Evolutionary conservation across 2,329 filamentous ascomycete genomes (phyloP).

Genomic region (Phymatotrichopsis omnivora): DNA sequence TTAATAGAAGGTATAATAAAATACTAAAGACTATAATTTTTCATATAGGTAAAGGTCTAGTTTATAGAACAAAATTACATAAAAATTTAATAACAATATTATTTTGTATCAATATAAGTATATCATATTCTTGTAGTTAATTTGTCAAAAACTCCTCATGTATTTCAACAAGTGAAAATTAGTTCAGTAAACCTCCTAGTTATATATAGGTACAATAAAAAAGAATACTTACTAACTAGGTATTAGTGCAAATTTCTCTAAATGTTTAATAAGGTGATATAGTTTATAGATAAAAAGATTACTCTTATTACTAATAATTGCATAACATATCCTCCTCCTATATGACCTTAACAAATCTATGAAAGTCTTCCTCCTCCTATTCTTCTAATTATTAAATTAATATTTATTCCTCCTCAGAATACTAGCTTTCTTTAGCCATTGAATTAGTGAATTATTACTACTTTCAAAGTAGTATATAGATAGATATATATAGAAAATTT

Average conservation of each 20-base stretch:
- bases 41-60: no score
- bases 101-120: constrained; percentile 20
- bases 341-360: background rate
- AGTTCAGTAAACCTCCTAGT: constrained; percentile 26
- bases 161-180: constrained; percentile 14
- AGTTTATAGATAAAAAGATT: background rate
- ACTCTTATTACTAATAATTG: constrained; percentile 2
- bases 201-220: constrained; percentile 26
- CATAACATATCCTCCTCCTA: background rate
- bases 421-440: constrained; percentile 18
- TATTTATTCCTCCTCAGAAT: constrained; percentile 2
- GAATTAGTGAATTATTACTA: constrained; percentile 11
- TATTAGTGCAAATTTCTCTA: constrained; percentile 4
- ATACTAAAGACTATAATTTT: no score
- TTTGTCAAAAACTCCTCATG: constrained; percentile 16
- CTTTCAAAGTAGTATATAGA: constrained; percentile 22
- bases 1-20: no score
- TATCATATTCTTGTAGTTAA: constrained; percentile 26
- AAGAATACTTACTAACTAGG: constrained; percentile 21
- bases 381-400: background rate
- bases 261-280: background rate
- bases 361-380: background rate
- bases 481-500: constrained; percentile 19
- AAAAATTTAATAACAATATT: constrained; percentile 22
- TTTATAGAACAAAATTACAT: background rate